Evolutionary conservation across 352 stramenopile species (phyloP).

Genomic region (Phytophthora melonis): DNA sequence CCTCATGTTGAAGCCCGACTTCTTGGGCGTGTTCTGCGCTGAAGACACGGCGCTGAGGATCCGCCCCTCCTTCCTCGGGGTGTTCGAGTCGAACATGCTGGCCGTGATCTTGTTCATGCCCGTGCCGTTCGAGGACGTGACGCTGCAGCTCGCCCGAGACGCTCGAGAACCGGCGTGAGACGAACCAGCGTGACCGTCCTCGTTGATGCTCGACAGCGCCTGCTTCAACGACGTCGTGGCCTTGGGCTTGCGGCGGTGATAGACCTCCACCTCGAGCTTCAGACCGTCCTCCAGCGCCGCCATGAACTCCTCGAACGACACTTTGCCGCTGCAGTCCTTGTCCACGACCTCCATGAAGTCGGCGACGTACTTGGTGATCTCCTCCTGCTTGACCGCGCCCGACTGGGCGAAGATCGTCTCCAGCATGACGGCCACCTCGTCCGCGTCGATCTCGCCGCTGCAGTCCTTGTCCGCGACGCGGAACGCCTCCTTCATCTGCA

Average conservation of each 20-base stretch:
- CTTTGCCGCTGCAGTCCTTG: conserved; percentile 69
- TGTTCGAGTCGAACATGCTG: conserved; percentile 51
- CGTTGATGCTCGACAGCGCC: conserved; percentile 48
- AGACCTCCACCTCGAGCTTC: conserved; percentile 84
- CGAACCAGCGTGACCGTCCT: conserved; percentile 30
- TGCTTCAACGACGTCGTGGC: conserved; percentile 26
- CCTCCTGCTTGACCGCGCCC: conserved; percentile 73
- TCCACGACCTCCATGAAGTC: conserved; percentile 84
- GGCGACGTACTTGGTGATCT: conserved; percentile 75
- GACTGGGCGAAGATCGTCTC: conserved; percentile 83
- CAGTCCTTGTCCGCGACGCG: conserved; percentile 81
- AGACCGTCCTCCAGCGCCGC: conserved; percentile 77
- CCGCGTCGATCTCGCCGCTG: conserved; percentile 81
- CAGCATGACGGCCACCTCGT: conserved; percentile 81
- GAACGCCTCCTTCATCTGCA: conserved; percentile 91
- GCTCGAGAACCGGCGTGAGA: conserved; percentile 2
- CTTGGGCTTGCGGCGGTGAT: conserved; percentile 53
- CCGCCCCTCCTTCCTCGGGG: conserved; percentile 54
- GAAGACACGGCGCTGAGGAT: conserved; percentile 38
- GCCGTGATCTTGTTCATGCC: conserved; percentile 42
- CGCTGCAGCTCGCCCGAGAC: conserved; percentile 34
- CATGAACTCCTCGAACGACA: conserved; percentile 88
- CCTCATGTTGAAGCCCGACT: conserved; percentile 19
- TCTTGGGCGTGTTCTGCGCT: conserved; percentile 42
- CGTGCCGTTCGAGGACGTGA: conserved; percentile 42